These are phyloP conservation scores for Persicaria maculosa DNA, from an alignment of 148 eudicot species.

Conservation along the genomic window DNA sequence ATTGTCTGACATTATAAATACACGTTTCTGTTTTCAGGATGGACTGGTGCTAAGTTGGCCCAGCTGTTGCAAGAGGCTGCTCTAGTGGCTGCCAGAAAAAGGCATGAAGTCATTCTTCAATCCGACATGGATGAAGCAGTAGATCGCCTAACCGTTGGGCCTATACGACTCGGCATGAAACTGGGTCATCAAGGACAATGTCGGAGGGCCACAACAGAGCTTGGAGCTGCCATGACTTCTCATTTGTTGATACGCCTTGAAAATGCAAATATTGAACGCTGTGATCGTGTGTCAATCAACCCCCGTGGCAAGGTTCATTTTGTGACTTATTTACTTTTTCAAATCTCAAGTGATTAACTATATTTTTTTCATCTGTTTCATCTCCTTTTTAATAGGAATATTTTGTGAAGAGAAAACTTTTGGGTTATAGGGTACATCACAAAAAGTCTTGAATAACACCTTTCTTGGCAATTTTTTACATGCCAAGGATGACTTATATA, in stretches of 20 bases:
- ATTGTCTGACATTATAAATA: not conserved
- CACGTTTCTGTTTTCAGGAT: slow-evolving; percentile 42
- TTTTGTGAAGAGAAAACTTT: not conserved
- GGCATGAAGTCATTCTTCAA: slow-evolving; percentile 54
- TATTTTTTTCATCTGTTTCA: not conserved
- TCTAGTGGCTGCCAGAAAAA: slow-evolving; percentile 86
- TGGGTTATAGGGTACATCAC: not conserved
- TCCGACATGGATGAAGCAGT: slow-evolving; percentile 91
- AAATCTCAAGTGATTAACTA: not conserved
- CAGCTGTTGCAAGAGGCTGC: slow-evolving; percentile 96
- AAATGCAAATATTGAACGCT: slow-evolving; percentile 71
- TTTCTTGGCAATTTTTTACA: not conserved
- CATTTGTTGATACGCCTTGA: slow-evolving; percentile 69
- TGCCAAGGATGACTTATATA: not conserved
- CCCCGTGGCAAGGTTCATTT: slow-evolving; percentile 79
- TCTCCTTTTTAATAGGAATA: not conserved
- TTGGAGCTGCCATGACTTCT: slow-evolving; percentile 81
- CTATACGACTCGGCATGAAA: slow-evolving; percentile 63
- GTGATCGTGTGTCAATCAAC: slow-evolving; percentile 76
- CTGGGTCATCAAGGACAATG: slow-evolving; percentile 79
- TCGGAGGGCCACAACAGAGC: slow-evolving; percentile 80
- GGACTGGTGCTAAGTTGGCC: slow-evolving; percentile 91
- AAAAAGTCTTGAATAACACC: not conserved
- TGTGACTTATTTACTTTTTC: not conserved
- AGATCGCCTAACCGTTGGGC: slow-evolving; percentile 84